These are phyloP conservation scores for Asterionellopsis glacialis DNA, from an alignment of 108 stramenopile genomes.

Conservation along the genomic window DNA sequence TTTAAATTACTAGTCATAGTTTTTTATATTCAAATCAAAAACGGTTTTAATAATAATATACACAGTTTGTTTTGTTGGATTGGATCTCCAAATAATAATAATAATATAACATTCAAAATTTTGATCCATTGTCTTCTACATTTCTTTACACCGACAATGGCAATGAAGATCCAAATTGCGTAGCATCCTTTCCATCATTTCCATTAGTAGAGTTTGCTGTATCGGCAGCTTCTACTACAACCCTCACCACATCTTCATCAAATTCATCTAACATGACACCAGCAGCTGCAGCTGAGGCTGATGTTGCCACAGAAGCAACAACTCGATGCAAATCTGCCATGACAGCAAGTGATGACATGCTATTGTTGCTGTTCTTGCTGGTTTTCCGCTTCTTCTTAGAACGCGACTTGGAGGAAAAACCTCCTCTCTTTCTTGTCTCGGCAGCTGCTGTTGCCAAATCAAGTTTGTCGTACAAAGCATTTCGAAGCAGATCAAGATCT, in stretches of 20 bases:
- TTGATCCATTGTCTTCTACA: neutral
- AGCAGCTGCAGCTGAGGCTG: neutral
- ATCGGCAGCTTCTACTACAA: neutral
- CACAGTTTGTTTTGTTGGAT: no score
- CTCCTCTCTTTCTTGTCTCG: neutral
- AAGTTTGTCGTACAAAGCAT: constrained; percentile 1
- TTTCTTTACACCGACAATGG: neutral
- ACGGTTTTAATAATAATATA: no score
- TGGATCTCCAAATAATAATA: no score
- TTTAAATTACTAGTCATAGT: no score
- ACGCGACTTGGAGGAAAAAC: neutral
- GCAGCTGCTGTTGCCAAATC: no score
- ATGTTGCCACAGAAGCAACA: constrained; percentile 4
- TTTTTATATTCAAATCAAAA: no score
- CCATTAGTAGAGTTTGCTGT: no score
- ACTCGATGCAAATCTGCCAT: constrained; percentile 9
- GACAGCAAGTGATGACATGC: neutral
- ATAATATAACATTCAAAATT: no score
- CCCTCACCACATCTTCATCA: neutral
- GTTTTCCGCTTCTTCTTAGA: neutral
- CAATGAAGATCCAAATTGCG: neutral
- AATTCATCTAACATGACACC: constrained; percentile 2
- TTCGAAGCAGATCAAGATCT: neutral
- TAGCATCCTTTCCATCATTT: neutral
- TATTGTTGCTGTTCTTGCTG: neutral